A percentile compares a stretch with the other conserved stretches of the same genome.
Evolutionary conservation across 139 green algal species (phyloP).

Genomic region (Ettlia oleoabundans): DNA sequence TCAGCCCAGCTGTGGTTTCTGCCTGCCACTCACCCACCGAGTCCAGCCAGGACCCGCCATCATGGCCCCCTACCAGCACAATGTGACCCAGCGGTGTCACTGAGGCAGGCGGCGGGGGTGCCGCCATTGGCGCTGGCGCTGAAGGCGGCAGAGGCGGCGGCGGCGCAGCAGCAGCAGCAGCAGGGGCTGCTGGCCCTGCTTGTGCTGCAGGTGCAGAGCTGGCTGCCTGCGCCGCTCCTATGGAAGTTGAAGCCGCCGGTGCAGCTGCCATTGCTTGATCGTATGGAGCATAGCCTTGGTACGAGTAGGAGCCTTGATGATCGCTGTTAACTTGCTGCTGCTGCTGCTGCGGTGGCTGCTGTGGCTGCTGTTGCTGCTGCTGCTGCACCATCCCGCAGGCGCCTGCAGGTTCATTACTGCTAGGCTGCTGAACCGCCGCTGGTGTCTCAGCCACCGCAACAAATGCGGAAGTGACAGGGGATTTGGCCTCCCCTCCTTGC

Average conservation of each 20-base stretch:
- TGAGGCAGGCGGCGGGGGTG: not conserved
- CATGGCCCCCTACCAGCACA: slow-evolving; percentile 40
- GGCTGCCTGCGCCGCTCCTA: not conserved
- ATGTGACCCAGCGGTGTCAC: not conserved
- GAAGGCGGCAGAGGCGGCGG: not conserved
- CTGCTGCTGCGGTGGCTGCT: not conserved
- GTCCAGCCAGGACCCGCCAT: slow-evolving; percentile 45
- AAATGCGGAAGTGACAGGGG: not conserved
- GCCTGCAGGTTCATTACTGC: not conserved
- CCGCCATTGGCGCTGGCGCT: not conserved
- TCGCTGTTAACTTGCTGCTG: not conserved
- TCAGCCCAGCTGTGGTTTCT: too few species aligned
- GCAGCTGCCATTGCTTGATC: not conserved
- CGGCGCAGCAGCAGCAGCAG: not conserved
- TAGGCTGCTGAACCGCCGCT: not conserved
- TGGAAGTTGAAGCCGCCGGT: not conserved
- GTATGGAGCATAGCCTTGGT: too few species aligned
- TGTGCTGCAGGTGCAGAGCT: too few species aligned
- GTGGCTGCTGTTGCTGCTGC: slow-evolving; percentile 3
- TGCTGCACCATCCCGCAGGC: not conserved
- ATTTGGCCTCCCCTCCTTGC: not conserved
- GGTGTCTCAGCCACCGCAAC: not conserved
- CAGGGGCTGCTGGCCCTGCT: too few species aligned
- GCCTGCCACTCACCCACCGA: slow-evolving; percentile 19
- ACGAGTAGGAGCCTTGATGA: too few species aligned